Evolutionary conservation across 331 rosid species (phyloP).

Genomic region (Cucumis variabilis): DNA sequence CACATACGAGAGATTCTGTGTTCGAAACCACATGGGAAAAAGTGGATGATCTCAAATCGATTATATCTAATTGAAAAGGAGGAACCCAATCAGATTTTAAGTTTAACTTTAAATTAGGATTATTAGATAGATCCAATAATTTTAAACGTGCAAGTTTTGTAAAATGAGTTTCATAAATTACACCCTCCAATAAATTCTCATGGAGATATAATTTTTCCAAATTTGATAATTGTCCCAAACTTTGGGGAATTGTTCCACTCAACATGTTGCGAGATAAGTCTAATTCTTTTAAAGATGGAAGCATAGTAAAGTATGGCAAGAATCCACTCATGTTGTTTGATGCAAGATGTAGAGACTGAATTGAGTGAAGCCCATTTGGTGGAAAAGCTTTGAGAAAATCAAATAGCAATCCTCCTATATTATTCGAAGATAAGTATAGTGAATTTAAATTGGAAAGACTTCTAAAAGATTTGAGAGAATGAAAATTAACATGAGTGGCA

Average conservation of each 20-base stretch:
- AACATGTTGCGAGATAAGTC: no score
- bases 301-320: no score
- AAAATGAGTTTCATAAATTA: not conserved
- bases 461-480: not conserved
- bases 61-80: rapidly evolving
- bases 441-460: not conserved
- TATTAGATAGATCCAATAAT: not conserved
- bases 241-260: not conserved
- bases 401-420: no score
- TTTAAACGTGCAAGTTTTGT: not conserved
- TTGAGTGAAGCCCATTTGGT: no score
- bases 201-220: not conserved
- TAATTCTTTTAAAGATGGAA: not conserved
- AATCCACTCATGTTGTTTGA: no score
- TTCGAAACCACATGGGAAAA: slow-evolving; percentile 27
- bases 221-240: not conserved
- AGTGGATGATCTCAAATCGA: not conserved
- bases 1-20: not conserved
- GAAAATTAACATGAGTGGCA: not conserved
- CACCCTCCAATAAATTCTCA: not conserved
- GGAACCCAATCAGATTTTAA: not conserved
- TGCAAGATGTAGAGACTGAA: no score
- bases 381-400: no score
- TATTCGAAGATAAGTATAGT: not conserved
- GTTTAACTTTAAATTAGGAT: no score